A percentile compares a stretch with the other conserved stretches of the same genome.
Conservation (phyloP, 1,284 basidiomycete species). For the Fistulina hepatica region DNA sequence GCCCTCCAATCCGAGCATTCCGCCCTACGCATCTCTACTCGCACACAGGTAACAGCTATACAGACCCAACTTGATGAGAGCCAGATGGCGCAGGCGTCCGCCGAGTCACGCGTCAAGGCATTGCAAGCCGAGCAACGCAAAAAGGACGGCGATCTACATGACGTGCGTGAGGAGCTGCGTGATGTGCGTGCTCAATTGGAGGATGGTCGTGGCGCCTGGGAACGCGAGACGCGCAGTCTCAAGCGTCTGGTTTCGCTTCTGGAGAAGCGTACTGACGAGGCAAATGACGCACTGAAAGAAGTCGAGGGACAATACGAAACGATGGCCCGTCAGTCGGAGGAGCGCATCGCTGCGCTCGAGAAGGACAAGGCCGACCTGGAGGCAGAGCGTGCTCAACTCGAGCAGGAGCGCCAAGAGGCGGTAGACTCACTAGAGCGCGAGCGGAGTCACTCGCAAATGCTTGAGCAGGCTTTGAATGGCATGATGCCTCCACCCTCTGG, state of each 20-base stretch:
- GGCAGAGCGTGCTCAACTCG: conserved; percentile 20
- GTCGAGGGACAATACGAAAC: conserved; percentile 73
- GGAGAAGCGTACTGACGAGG: conserved; percentile 73
- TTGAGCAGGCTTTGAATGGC: conserved; percentile 58
- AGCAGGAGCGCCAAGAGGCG: conserved; percentile 54
- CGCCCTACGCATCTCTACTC: conserved; percentile 48
- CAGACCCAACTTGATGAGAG: conserved; percentile 63
- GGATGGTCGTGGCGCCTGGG: conserved; percentile 70
- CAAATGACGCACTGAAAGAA: conserved; percentile 64
- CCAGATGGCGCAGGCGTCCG: conserved; percentile 55
- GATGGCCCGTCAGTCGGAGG: conserved; percentile 57
- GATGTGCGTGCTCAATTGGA: too few relatives aligned
- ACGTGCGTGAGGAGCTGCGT: too few relatives aligned
- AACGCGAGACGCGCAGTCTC: conserved; percentile 61
- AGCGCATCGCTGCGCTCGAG: conserved; percentile 50
- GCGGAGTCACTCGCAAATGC: conserved; percentile 48
- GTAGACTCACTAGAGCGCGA: conserved; percentile 51
- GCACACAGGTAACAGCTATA: conserved; percentile 35
- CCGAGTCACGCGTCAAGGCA: conserved; percentile 60
- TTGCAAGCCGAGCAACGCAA: too few relatives aligned
- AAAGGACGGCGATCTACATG: too few relatives aligned
- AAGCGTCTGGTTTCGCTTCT: conserved; percentile 67
- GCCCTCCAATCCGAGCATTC: conserved; percentile 67
- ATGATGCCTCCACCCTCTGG: conserved; percentile 51
- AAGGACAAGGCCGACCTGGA: conserved; percentile 33